These are phyloP conservation scores for Priceomyces carsonii DNA, from an alignment of 805 yeast species.

Conservation along the genomic window DNA sequence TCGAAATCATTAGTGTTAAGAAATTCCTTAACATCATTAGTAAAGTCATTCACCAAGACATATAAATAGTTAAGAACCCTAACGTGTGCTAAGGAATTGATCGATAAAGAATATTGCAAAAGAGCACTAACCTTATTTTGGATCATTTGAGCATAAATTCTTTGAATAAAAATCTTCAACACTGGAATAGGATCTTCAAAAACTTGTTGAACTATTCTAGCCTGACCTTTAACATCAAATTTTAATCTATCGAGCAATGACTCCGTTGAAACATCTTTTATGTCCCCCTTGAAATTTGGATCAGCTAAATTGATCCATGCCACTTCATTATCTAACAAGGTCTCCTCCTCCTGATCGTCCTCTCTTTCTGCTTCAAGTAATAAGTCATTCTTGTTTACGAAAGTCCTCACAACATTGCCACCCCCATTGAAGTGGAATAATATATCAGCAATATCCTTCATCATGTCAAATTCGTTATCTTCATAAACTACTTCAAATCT, in stretches of 20 bases:
- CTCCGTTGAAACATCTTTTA: slow-evolving; percentile 54
- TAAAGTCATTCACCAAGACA: slow-evolving; percentile 56
- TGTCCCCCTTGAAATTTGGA: slow-evolving; percentile 50
- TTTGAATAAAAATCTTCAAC: slow-evolving; percentile 65
- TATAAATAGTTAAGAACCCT: slow-evolving; percentile 73
- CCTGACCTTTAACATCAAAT: slow-evolving; percentile 66
- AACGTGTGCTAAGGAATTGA: slow-evolving; percentile 70
- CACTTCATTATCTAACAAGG: slow-evolving; percentile 42
- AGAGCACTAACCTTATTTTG: slow-evolving; percentile 57
- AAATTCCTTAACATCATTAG: slow-evolving; percentile 64
- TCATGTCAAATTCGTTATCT: slow-evolving; percentile 62
- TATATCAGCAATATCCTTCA: slow-evolving; percentile 76
- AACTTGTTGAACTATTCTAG: slow-evolving; percentile 69
- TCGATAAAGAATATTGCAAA: slow-evolving; percentile 60
- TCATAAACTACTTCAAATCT: slow-evolving; percentile 76
- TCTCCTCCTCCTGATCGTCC: slow-evolving; percentile 32
- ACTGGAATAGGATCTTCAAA: slow-evolving; percentile 73
- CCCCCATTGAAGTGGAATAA: slow-evolving; percentile 85
- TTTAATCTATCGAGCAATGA: slow-evolving; percentile 52
- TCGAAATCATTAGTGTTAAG: slow-evolving; percentile 50
- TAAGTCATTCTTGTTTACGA: slow-evolving; percentile 75
- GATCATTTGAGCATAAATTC: slow-evolving; percentile 74
- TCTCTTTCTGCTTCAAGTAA: slow-evolving; percentile 53
- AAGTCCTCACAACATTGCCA: slow-evolving; percentile 74
- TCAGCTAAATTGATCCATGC: slow-evolving; percentile 63